These are phyloP conservation scores for Diaporthe destruens DNA, from an alignment of 2,329 filamentous ascomycete genomes.

Conservation along the genomic window DNA sequence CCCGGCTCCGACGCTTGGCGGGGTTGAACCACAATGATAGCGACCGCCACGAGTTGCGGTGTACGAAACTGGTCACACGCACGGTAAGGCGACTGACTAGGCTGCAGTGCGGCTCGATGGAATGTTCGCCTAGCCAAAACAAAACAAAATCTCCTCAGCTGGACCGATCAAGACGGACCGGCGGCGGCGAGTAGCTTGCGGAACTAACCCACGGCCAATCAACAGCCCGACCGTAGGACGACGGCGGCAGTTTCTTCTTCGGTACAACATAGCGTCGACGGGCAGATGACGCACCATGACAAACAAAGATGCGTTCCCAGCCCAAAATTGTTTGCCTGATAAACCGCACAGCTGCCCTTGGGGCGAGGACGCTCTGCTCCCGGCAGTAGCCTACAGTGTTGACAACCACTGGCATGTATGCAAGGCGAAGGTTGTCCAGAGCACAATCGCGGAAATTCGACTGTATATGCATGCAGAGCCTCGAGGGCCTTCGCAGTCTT, in stretches of 20 bases:
- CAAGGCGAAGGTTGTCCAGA: not conserved
- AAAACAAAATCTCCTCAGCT: not conserved
- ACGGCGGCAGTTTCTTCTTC: conserved; percentile 21
- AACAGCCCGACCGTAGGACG: not conserved
- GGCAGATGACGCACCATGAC: conserved; percentile 3
- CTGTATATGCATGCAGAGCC: not conserved
- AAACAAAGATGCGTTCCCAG: not conserved
- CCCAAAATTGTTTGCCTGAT: not conserved
- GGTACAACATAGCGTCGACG: conserved; percentile 4
- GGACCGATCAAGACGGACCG: conserved; percentile 3
- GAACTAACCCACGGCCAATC: conserved; percentile 27
- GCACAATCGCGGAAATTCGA: not conserved
- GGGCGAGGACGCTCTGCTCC: not conserved
- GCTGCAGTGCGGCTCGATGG: conserved; percentile 2
- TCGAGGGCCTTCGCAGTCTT: not conserved
- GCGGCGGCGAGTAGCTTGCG: conserved; percentile 26
- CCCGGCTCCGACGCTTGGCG: not conserved
- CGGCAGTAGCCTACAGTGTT: not conserved
- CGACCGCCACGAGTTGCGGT: not conserved
- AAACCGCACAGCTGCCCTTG: not conserved
- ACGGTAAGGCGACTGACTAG: not conserved
- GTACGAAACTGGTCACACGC: not conserved
- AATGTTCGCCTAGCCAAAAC: not conserved
- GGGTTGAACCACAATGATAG: not conserved
- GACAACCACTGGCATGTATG: too few relatives aligned